Evolutionary conservation across 345 rosid species (phyloP), one percentile per base, ranked within the genome.

Genomic region (Aethionema arabicum): DNA sequence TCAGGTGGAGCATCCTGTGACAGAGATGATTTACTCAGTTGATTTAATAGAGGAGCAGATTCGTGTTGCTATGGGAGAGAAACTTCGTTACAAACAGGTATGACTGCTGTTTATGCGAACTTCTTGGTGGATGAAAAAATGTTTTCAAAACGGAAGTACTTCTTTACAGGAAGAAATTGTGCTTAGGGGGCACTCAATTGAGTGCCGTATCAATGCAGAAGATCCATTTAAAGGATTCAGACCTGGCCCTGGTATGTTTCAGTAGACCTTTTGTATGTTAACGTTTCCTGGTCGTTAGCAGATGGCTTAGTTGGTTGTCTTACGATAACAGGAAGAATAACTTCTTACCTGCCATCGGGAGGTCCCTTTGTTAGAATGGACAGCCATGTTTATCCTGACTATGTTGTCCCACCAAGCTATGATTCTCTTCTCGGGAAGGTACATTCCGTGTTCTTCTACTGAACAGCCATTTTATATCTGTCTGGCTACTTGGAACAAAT

Each of bases 341-440:
- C 96, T 61, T 73, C 99, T 45, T 93, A 93, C 67, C 74, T 93
- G 72, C 99, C 99, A 61, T 85, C 99, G 70, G 97, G 99, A 81
- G 99, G 99, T 48, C 99, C 99, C n/a, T 89, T 89, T 73, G 97
- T 93, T 54, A 79, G 99, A 79, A 93, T 93, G 97, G 99, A 93
- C 61, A 93, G 99, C 79, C 99, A 89, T 62, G 86, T 93, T 6
- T 93, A 93, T 80, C 85, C 99, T 16, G 97, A 87, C 74, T 93
- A 90, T 54, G 88, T 89, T 65, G 99, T 93, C 74, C 99, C 99
- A 56, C 99, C 99, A 45, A 93, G 96, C 80, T 93, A 93, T 70
- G 99, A 93, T 79, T 93, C 99, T 52, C 77, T 93, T 47, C 91
- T 93, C 29, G 99, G 95, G 66, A 93, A 93, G 99, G 99, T 93